Base-by-base conservation (phyloP, 1,139 yeast genomes). In the Geotrichum klebahnii region DNA sequence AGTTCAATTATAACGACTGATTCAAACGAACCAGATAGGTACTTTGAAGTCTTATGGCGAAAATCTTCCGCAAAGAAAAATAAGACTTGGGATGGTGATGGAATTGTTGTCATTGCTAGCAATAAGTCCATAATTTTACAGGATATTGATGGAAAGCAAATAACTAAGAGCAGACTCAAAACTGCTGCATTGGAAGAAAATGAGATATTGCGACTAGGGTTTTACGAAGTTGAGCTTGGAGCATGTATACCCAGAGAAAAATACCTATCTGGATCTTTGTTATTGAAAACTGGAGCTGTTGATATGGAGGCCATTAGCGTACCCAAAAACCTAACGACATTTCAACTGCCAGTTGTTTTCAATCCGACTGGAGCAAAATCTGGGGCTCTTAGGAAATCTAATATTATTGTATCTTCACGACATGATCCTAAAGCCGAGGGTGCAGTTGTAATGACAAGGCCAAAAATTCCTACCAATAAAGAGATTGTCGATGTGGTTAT, bases 81-180 rank as follows among this genome's bases (percentile, higher is more conserved):
- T 65, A 90, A 90, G 64, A 82, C 90, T 0, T 92, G 98, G 98
- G 95, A 88, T 52, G 96, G 95, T 2, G 98, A 92, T 67, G 97
- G 96, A 0, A 66, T 68, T 23, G 71, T 86, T 4, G 55, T 66
- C 0, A 59, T 73, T 1, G 55, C 52, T 14, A 52, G 39, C 17
- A 36, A 42, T 9, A 56, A 58, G 40, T 35, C 23, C 12, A 53
- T 53, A 29, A 57, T 26, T 38, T 40, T 62, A 53, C 57, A 60
- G 22, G 57, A 63, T 19, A 55, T 56, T 4, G 53, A 57, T 3
- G 66, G 66, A 10, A 59, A 61, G 52, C 49, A 40, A 29, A 44
- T 52, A 1, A 44, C 50, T 3, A 45, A 50, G 33, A 31, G 44
- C 3, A 28, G 46, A 19, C 33, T 50, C 6, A 31, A 34, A n/a